Conservation (phyloP, 2,329 filamentous ascomycete species). For the Pseudocercospora pini-densiflorae region DNA sequence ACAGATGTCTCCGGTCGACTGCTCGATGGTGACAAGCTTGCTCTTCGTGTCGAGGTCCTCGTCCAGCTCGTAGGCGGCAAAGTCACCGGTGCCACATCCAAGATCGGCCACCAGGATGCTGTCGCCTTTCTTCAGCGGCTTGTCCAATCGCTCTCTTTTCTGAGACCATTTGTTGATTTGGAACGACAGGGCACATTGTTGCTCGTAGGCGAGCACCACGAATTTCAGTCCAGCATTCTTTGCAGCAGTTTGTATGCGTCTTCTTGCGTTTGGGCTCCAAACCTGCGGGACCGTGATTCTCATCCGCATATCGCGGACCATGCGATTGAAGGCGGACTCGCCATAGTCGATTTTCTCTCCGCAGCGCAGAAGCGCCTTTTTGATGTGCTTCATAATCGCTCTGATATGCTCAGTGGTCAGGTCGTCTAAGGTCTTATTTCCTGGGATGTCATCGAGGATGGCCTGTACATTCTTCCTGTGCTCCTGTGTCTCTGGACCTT, state of each 20-base stretch:
- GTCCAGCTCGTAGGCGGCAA: background rate
- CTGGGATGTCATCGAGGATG: background rate
- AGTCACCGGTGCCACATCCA: background rate
- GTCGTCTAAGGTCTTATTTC: background rate
- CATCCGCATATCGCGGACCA: background rate
- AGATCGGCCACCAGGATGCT: background rate
- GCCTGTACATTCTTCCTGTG: background rate
- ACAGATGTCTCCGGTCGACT: background rate
- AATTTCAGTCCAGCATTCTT: background rate
- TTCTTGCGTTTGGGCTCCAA: background rate
- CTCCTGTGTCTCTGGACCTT: background rate
- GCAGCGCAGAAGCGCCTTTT: background rate
- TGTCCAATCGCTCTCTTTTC: background rate
- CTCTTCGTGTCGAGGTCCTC: background rate
- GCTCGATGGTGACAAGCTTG: background rate
- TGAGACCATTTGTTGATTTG: background rate
- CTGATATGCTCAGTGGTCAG: background rate
- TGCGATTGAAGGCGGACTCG: background rate
- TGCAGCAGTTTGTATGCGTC: background rate
- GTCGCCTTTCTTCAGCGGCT: background rate
- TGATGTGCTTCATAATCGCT: background rate
- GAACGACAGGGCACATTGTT: background rate
- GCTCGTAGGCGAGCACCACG: background rate
- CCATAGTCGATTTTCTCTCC: background rate
- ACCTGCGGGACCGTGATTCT: background rate